Conservation (phyloP, 2,329 filamentous ascomycete species). For the Penicillium sclerotiorum region DNA sequence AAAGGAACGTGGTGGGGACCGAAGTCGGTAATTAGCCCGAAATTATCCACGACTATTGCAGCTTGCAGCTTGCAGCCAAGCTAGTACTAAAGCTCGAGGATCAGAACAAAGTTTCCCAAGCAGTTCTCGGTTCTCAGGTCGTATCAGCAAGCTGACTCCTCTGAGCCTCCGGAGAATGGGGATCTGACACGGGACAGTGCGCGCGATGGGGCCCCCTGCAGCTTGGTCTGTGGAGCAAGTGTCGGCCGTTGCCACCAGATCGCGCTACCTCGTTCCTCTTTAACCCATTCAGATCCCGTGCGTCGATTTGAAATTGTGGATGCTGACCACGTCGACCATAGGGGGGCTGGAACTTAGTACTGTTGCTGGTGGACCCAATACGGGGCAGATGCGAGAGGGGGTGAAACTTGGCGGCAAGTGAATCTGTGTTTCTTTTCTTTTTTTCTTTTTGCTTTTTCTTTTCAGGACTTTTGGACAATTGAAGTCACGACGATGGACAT, state of each 20-base stretch:
- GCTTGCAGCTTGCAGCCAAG: slow-evolving; percentile 17
- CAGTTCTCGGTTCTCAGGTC: background rate
- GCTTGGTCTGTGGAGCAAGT: slow-evolving; percentile 9
- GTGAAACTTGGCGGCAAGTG: no score
- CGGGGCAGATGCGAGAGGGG: no score
- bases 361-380: background rate
- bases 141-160: slow-evolving; percentile 7
- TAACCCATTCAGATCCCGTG: background rate
- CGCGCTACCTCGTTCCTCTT: slow-evolving; percentile 1
- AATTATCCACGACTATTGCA: slow-evolving; percentile 19
- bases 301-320: slow-evolving; percentile 6
- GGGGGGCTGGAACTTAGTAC: no score
- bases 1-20: slow-evolving; percentile 9
- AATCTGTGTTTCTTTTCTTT: no score
- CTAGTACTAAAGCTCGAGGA: slow-evolving; percentile 24
- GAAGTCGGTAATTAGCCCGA: slow-evolving; percentile 24
- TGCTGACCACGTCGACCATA: slow-evolving; percentile 11
- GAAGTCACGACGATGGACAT: no score
- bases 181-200: slow-evolving; percentile 19
- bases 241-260: slow-evolving; percentile 24
- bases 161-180: slow-evolving; percentile 20
- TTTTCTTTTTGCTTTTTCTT: no score
- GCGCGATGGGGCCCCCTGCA: slow-evolving; percentile 16
- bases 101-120: slow-evolving; percentile 9
- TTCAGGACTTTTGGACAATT: no score